A percentile compares a stretch with the other conserved stretches of the same genome.
Evolutionary conservation across 345 rosid genomes (phyloP).

Genomic region (Raphanus sativus): DNA sequence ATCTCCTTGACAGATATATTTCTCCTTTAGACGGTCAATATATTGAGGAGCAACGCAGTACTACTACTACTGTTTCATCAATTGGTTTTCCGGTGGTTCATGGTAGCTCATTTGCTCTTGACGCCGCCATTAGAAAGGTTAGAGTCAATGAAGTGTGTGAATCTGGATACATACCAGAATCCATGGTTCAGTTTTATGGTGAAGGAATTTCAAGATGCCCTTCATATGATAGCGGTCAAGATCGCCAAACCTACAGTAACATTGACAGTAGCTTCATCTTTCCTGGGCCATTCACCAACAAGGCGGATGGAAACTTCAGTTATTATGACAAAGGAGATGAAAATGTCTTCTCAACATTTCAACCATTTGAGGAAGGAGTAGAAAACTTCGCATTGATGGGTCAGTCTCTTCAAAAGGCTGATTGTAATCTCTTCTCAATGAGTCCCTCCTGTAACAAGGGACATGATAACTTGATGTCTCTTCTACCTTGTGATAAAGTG

Average conservation of each 20-base stretch:
- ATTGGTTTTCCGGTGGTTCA: constrained; percentile 50
- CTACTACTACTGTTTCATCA: constrained; percentile 39
- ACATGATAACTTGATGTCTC: constrained; percentile 32
- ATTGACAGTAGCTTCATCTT: constrained; percentile 13
- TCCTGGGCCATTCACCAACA: constrained; percentile 21
- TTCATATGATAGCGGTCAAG: constrained; percentile 14
- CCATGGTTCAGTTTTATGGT: constrained; percentile 29
- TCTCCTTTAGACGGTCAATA: constrained; percentile 38
- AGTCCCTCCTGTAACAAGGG: constrained; percentile 55
- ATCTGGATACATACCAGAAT: constrained; percentile 35
- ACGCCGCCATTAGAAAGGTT: constrained; percentile 58
- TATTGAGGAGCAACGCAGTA: constrained; percentile 33
- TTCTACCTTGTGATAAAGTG: constrained; percentile 16
- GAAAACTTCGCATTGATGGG: constrained; percentile 37
- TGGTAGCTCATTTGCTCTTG: constrained; percentile 51
- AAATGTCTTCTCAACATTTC: constrained; percentile 37
- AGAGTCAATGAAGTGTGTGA: constrained; percentile 58
- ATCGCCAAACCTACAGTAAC: constrained; percentile 9
- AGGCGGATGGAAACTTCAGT: constrained; percentile 41
- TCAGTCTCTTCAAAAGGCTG: constrained; percentile 46
- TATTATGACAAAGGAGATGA: constrained; percentile 45
- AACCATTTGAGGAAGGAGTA: constrained; percentile 43
- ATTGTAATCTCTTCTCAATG: constrained; percentile 45
- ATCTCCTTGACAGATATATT: constrained; percentile 41
- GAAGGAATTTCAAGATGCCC: constrained; percentile 15